Evolutionary conservation across 139 green algal genomes (phyloP).

Genomic region (Auxenochlorella pyrenoidosa): DNA sequence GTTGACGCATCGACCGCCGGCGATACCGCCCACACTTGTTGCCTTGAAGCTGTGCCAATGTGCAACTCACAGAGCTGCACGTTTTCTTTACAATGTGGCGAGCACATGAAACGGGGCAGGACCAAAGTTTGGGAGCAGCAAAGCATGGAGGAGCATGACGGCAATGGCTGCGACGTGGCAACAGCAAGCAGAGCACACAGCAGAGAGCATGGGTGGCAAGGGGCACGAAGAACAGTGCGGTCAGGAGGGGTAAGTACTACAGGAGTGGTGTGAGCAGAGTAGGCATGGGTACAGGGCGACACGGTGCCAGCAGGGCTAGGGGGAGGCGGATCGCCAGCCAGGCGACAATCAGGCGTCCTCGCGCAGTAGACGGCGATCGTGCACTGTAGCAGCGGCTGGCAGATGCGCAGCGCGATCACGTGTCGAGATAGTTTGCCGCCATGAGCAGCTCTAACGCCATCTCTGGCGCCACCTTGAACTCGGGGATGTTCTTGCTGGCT

Average conservation of each 20-base stretch:
- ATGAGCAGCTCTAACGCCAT: slow-evolving; percentile 96
- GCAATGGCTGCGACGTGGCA: too few relatives aligned
- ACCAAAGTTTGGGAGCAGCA: not conserved
- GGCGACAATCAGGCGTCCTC: not conserved
- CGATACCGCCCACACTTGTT: not conserved
- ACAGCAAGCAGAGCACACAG: not conserved
- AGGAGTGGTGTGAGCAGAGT: not conserved
- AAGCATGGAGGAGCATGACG: not conserved
- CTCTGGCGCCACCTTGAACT: slow-evolving; percentile 94
- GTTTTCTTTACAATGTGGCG: too few relatives aligned
- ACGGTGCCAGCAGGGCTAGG: not conserved
- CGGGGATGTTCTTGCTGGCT: slow-evolving; percentile 86
- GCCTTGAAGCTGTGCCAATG: not conserved
- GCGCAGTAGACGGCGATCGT: not conserved
- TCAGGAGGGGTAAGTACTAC: not conserved
- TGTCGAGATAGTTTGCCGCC: slow-evolving; percentile 96
- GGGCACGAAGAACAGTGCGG: not conserved
- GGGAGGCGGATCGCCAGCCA: not conserved
- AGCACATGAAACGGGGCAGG: too few relatives aligned
- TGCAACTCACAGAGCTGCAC: too few relatives aligned
- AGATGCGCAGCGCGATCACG: slow-evolving; percentile 49
- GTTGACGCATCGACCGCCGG: not conserved
- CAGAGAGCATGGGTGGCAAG: not conserved
- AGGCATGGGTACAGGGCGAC: not conserved
- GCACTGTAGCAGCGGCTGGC: not conserved